Percentiles rank a stretch among this genome's conserved stretches.
phyloP scores from a whole-genome alignment of 176 grass and related monocot species.

The Zoysia pacifica region DNA sequence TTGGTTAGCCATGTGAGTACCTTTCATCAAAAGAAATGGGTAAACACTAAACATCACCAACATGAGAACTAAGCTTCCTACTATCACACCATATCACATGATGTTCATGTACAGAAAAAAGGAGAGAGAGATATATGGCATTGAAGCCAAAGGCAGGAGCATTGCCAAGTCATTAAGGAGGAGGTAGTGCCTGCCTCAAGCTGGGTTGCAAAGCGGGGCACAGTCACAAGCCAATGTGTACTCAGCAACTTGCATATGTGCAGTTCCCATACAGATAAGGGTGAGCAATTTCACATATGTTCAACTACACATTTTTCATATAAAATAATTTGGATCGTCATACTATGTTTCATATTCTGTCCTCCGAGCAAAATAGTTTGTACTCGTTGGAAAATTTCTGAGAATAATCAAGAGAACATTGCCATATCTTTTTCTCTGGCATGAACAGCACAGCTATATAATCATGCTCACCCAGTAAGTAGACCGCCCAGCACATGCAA shows the following conservation, averaged over 20 bases:
- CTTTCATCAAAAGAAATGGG: conserved; percentile 4
- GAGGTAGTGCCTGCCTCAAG: not conserved
- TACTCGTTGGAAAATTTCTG: not conserved
- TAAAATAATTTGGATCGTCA: not conserved
- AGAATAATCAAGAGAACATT: conserved; percentile 19
- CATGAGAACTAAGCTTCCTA: not conserved
- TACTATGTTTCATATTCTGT: not conserved
- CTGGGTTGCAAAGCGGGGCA: not conserved
- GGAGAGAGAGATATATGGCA: not conserved
- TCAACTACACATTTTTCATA: conserved; percentile 3
- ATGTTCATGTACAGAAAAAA: not conserved
- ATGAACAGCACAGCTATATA: not conserved
- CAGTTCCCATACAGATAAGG: not conserved
- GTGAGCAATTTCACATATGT: not conserved
- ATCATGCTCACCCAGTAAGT: conserved; percentile 21
- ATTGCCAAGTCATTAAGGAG: not conserved
- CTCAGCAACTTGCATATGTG: not conserved
- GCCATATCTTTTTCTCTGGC: not conserved
- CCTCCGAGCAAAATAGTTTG: not conserved
- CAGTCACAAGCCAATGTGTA: not conserved
- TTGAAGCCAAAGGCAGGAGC: not conserved
- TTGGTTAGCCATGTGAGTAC: not conserved
- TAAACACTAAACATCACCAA: not conserved
- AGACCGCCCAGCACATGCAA: not conserved
- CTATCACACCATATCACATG: not conserved